Evolutionary conservation across 2,329 filamentous ascomycete species (phyloP).

Genomic region (Xylaria sp.): DNA sequence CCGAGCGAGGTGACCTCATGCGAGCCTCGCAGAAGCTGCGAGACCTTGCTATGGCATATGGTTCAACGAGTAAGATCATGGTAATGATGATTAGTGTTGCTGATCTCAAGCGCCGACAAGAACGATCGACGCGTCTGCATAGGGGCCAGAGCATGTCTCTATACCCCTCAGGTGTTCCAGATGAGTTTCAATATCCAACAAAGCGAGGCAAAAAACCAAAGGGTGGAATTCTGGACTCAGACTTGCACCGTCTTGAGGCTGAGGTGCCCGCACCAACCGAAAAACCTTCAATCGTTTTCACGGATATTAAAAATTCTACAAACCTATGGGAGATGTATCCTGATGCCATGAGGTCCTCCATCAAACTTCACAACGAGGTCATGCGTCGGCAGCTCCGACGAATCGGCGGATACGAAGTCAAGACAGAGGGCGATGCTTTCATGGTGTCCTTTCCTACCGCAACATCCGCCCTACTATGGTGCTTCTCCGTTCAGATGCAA

Average conservation of each 20-base stretch:
- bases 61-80: slow-evolving; percentile 95
- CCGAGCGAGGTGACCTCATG: slow-evolving; percentile 91
- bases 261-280: slow-evolving; percentile 93
- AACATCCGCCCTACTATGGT: slow-evolving; percentile 94
- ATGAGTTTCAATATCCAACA: slow-evolving; percentile 74
- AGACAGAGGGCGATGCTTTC: slow-evolving; percentile 99
- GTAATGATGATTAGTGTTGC: slow-evolving; percentile 97
- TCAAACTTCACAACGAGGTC: slow-evolving; percentile 96
- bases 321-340: slow-evolving; percentile 95
- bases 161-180: slow-evolving; percentile 78
- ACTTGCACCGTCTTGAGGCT: slow-evolving; percentile 84
- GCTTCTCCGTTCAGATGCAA: slow-evolving; percentile 90
- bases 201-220: slow-evolving; percentile 72
- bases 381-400: slow-evolving; percentile 93
- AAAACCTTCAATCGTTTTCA: slow-evolving; percentile 94
- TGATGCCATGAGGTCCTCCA: slow-evolving; percentile 94
- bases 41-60: slow-evolving; percentile 95
- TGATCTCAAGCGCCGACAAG: slow-evolving; percentile 84
- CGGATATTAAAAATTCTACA: slow-evolving; percentile 98
- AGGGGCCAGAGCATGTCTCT: slow-evolving; percentile 87
- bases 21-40: slow-evolving; percentile 92
- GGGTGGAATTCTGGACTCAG: slow-evolving; percentile 81
- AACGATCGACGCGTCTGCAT: slow-evolving; percentile 74
- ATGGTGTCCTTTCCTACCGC: slow-evolving; percentile 99
- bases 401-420: slow-evolving; percentile 97